Evolutionary conservation across 352 stramenopile species (phyloP), one percentile per base, ranked within the genome.

Genomic region (Pilasporangium apinafurcum): DNA sequence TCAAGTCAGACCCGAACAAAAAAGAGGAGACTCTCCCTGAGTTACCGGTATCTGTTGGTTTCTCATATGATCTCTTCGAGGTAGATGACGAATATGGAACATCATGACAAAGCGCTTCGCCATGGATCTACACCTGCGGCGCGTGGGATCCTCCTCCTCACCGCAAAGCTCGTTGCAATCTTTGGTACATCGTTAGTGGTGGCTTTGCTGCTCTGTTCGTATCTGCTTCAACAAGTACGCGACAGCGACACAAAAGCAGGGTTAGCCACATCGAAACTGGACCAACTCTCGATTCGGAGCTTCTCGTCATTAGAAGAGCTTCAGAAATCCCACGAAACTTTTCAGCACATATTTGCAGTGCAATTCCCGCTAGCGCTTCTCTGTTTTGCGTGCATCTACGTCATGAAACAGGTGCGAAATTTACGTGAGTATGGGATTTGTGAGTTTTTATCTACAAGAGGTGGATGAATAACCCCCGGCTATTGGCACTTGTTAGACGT

Each of bases 341-440:
- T 86, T 16, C 41, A 66, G 26, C 69, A 77, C 47, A 56, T 85
- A 24, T 85, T 87, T 32, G 38, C 47, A 0, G 67, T 76, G 17
- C 37, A 92, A 9, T 87, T 83, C 45, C 37, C 65, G 1, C 54
- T 90, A n/a, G 71, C 76, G n/a, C 39, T 92, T 44, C 40, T 65
- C 21, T 86, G 72, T 45, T 90, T 87, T 50, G 62, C 65, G 3
- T 71, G 62, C 47, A 48, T 87, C 48, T 92, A 88, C 65, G 62
- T 86, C 33, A 70, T 92, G 36, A 92, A 92, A 59, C 80, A 90
- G 68, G 71, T 84, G 24, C n/a, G 50, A 20, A 28, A 24, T 26
- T 8, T 26, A 6, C 17, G 14, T 39, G 14, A 13, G 14, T 32
- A 16, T 44, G 4, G n/a, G n/a, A n/a, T n/a, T n/a, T n/a, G n/a